phyloP scores from a whole-genome alignment of 768 basidiomycete species.

The Saitozyma sp. region DNA sequence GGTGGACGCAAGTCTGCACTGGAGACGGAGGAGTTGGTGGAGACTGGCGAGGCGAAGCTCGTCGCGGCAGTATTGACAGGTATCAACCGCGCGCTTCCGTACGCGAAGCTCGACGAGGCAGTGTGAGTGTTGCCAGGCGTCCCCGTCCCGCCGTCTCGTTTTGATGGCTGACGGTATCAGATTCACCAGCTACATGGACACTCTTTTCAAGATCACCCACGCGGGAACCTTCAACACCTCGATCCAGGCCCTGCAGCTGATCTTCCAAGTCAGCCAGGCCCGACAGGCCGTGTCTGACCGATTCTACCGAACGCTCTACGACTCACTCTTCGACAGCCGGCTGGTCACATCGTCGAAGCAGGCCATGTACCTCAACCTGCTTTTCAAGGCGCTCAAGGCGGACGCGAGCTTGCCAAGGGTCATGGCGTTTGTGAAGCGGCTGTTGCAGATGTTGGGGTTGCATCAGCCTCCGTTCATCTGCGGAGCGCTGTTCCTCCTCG shows the following conservation, averaged over 20 bases:
- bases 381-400: conserved; percentile 84
- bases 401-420: conserved; percentile 64
- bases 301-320: conserved; percentile 76
- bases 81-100: conserved; percentile 91
- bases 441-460: conserved; percentile 73
- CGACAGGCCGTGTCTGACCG: conserved; percentile 52
- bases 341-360: conserved; percentile 84
- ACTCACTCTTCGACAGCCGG: conserved; percentile 80
- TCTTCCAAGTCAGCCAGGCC: conserved; percentile 67
- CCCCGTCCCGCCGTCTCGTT: not conserved
- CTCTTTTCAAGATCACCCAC: conserved; percentile 91
- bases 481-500: conserved; percentile 78
- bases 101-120: conserved; percentile 74
- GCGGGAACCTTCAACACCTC: conserved; percentile 96
- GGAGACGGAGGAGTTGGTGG: conserved; percentile 58
- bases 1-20: conserved; percentile 45
- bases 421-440: conserved; percentile 76
- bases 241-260: conserved; percentile 83
- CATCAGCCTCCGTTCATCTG: conserved; percentile 84
- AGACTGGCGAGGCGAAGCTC: conserved; percentile 76
- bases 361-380: conserved; percentile 91
- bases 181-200: conserved; percentile 82
- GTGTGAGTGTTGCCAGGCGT: conserved; percentile 57
- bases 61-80: conserved; percentile 90
- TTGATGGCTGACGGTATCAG: conserved; percentile 53